A percentile compares a stretch with the other conserved stretches of the same genome.
Evolutionary conservation across 164 flowering plant species (phyloP).

Genomic region (Kingdonia uniflora): DNA sequence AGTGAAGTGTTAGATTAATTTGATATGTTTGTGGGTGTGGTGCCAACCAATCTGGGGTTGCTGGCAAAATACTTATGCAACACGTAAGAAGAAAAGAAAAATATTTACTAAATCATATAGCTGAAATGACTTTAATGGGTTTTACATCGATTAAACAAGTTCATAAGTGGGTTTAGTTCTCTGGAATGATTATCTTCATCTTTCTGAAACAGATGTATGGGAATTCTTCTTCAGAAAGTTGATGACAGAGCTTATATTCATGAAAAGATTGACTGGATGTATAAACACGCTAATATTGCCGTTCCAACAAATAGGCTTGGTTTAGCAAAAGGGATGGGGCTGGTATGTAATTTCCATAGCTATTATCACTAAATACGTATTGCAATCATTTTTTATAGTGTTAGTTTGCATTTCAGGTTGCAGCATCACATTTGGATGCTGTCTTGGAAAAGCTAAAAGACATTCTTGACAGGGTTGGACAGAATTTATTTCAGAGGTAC

Average conservation of each 20-base stretch:
- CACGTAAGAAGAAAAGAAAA: too few relatives aligned
- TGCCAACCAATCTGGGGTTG: too few relatives aligned
- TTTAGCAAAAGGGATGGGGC: slow-evolving; percentile 92
- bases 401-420: slow-evolving; percentile 43
- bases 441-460: slow-evolving; percentile 82
- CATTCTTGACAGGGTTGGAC: slow-evolving; percentile 75
- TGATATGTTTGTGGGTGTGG: too few relatives aligned
- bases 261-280: slow-evolving; percentile 87
- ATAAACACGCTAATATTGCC: slow-evolving; percentile 62
- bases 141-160: too few relatives aligned
- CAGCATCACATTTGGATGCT: slow-evolving; percentile 94
- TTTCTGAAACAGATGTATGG: slow-evolving; percentile 57
- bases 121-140: too few relatives aligned
- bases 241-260: slow-evolving; percentile 63
- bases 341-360: slow-evolving; percentile 59
- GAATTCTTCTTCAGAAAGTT: slow-evolving; percentile 85
- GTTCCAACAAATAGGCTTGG: slow-evolving; percentile 81
- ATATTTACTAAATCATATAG: too few relatives aligned
- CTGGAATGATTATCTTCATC: not conserved
- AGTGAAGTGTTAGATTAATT: too few relatives aligned
- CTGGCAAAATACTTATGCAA: too few relatives aligned
- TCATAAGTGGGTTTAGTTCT: too few relatives aligned
- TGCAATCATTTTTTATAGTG: not conserved
- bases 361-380: not conserved
- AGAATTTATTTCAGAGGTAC: slow-evolving; percentile 61